A percentile compares a stretch with the other conserved stretches of the same genome.
phyloP scores from a whole-genome alignment of 2,329 filamentous ascomycete species.

The Talaromyces sp. region DNA sequence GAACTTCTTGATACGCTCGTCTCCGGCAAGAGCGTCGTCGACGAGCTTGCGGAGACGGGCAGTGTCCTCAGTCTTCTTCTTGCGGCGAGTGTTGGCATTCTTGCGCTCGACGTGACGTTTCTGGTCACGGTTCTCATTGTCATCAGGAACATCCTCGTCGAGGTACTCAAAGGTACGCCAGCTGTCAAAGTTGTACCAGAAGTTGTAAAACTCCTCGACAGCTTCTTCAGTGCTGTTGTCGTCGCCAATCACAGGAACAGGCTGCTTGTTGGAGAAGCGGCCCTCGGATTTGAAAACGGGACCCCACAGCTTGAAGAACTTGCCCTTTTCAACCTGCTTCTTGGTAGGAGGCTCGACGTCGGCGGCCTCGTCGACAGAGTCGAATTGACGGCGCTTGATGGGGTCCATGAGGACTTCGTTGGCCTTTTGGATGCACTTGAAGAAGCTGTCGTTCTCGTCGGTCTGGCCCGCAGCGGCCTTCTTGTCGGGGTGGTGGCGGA shows the following conservation, averaged over 20 bases:
- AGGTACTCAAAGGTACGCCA: constrained; percentile 98
- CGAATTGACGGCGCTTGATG: constrained; percentile 86
- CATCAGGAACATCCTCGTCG: constrained; percentile 96
- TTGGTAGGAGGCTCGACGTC: constrained; percentile 89
- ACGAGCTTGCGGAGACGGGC: constrained; percentile 83
- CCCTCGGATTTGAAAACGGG: constrained; percentile 85
- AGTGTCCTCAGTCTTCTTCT: constrained; percentile 99
- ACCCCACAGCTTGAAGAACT: constrained; percentile 94
- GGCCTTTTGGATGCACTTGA: constrained; percentile 99
- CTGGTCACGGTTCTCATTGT: constrained; percentile 98
- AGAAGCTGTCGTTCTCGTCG: constrained; percentile 91
- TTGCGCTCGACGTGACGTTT: constrained; percentile 98
- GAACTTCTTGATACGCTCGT: constrained; percentile 98
- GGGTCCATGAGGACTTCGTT: constrained; percentile 91
- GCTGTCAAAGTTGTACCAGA: constrained; percentile 99
- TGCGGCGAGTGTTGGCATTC: constrained; percentile 95
- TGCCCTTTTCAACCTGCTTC: constrained; percentile 78
- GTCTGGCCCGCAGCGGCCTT: constrained; percentile 82
- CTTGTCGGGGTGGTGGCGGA: constrained; percentile 98
- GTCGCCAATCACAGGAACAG: constrained; percentile 80
- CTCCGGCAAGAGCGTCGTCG: constrained; percentile 75
- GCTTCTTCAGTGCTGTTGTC: constrained; percentile 81
- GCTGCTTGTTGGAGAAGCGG: constrained; percentile 86
- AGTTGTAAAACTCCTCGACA: constrained; percentile 97
- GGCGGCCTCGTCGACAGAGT: constrained; percentile 91